Percentiles rank a stretch among this genome's conserved stretches.
Conservation (phyloP, 2,329 filamentous ascomycete genomes). For the Colletotrichum eremochloae region DNA sequence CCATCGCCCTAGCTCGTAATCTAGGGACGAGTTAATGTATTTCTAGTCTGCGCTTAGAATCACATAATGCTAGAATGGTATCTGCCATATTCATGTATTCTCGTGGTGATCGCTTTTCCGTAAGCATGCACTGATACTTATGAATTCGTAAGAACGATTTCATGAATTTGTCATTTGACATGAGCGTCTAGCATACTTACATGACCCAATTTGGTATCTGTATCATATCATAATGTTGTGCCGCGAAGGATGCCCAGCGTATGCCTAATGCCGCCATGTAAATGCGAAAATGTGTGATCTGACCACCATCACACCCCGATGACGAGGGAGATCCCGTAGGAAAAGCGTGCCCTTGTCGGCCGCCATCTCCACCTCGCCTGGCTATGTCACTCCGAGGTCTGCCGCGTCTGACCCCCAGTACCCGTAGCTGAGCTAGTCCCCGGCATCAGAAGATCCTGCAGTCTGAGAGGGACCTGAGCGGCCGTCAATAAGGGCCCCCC, state of each 20-base stretch:
- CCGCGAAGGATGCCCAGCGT: slow-evolving; percentile 14
- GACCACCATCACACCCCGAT: not conserved
- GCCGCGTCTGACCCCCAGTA: slow-evolving; percentile 4
- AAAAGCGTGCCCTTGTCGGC: not conserved
- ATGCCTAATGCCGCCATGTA: slow-evolving; percentile 34
- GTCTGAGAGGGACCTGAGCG: slow-evolving; percentile 44
- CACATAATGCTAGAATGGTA: not conserved
- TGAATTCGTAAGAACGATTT: not conserved
- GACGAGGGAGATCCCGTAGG: not conserved
- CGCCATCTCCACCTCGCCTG: not conserved
- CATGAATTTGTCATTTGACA: slow-evolving; percentile 17
- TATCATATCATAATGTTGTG: slow-evolving; percentile 27
- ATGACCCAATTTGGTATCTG: slow-evolving; percentile 39
- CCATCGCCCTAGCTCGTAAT: not conserved
- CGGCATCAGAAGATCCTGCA: slow-evolving; percentile 43
- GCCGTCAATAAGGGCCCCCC: slow-evolving; percentile 42
- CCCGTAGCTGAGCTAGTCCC: slow-evolving; percentile 33
- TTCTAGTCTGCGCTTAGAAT: too few species aligned
- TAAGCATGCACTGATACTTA: too few species aligned
- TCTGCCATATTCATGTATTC: not conserved
- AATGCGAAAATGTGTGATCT: slow-evolving; percentile 19
- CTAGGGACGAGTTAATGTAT: not conserved
- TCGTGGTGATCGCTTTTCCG: too few species aligned
- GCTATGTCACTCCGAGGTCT: slow-evolving; percentile 6
- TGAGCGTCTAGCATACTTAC: slow-evolving; percentile 32